Conservation (phyloP, 1,284 basidiomycete species). For the Leccinum pallidistipes region DNA sequence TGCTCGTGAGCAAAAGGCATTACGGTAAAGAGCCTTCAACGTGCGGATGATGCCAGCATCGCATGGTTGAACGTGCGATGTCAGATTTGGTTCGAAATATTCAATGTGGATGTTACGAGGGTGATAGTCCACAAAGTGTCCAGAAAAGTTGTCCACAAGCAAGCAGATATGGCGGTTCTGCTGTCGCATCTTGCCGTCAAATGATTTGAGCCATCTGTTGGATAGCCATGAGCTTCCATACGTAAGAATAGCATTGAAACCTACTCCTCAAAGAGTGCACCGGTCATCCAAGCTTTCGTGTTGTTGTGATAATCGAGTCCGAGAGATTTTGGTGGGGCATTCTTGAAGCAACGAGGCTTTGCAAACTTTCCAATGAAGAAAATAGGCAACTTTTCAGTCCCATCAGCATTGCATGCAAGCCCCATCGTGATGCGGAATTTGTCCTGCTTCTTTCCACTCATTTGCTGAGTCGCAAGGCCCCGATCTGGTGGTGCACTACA, state of each 20-base stretch:
- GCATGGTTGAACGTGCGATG: too few species aligned
- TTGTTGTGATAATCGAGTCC: conserved; percentile 9
- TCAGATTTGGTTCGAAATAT: too few species aligned
- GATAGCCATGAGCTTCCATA: background rate
- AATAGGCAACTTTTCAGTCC: background rate
- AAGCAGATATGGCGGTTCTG: too few species aligned
- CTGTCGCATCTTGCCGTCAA: too few species aligned
- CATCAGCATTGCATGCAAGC: conserved; percentile 6
- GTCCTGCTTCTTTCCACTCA: conserved; percentile 5
- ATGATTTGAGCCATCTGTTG: background rate
- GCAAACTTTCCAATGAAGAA: background rate
- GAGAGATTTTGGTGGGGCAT: background rate
- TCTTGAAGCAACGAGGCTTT: conserved; percentile 3
- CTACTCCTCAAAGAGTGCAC: conserved; percentile 3
- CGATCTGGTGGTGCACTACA: background rate
- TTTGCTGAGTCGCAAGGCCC: conserved; percentile 3
- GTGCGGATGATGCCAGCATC: too few species aligned
- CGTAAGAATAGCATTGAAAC: background rate
- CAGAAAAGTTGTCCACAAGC: too few species aligned
- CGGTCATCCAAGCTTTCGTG: conserved; percentile 7
- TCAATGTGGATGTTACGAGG: too few species aligned
- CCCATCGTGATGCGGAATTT: background rate
- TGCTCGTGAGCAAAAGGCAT: background rate
- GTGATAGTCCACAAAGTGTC: too few species aligned
- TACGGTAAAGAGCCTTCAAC: background rate